Evolutionary conservation across 768 basidiomycete genomes (phyloP).

Genomic region (Trametes elegans): DNA sequence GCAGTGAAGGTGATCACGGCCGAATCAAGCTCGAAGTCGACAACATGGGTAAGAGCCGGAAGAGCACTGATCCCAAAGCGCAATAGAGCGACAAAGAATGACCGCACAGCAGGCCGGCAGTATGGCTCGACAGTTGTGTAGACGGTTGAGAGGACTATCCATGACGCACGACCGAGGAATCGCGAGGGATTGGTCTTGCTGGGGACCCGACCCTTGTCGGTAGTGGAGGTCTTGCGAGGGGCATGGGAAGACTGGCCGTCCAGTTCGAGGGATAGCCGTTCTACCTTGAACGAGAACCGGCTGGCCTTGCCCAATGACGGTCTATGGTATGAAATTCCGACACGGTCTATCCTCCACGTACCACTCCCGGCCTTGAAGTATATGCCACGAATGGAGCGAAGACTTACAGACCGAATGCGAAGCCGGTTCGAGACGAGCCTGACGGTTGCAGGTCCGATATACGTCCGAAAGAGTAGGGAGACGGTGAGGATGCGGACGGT

Average conservation of each 20-base stretch:
- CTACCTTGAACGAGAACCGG: conserved; percentile 60
- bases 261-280: conserved; percentile 58
- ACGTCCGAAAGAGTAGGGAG: conserved; percentile 60
- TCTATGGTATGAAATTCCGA: conserved; percentile 56
- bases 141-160: conserved; percentile 24
- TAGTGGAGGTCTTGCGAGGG: not conserved
- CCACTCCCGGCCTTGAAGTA: conserved; percentile 57
- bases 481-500: conserved; percentile 49
- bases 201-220: not conserved
- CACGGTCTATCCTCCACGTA: conserved; percentile 64
- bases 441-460: conserved; percentile 64
- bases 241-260: conserved; percentile 5
- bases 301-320: conserved; percentile 47
- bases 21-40: conserved; percentile 66
- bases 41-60: conserved; percentile 63
- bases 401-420: conserved; percentile 69
- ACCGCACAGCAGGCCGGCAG: conserved; percentile 60
- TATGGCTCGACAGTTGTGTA: conserved; percentile 54
- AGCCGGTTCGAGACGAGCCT: conserved; percentile 55
- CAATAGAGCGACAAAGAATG: conserved; percentile 50
- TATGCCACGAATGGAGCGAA: conserved; percentile 75
- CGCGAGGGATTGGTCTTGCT: conserved; percentile 29
- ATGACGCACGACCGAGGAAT: conserved; percentile 33
- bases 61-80: conserved; percentile 61
- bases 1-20: conserved; percentile 51